Base-by-base conservation (phyloP, 2,329 filamentous ascomycete genomes). In the Colletotrichum karsti region DNA sequence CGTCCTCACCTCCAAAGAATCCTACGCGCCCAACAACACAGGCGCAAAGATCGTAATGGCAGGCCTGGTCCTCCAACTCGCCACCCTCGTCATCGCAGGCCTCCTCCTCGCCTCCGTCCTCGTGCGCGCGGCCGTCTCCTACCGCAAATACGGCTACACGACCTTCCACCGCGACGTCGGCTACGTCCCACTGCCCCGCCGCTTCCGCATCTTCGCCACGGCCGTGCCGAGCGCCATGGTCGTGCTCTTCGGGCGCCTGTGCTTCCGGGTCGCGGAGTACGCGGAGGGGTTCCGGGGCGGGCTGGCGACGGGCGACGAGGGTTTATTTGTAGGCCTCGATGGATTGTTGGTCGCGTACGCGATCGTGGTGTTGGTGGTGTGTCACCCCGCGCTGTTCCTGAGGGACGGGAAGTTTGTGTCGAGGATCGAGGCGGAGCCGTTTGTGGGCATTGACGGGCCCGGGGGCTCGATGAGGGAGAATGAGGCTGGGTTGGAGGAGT, bases 241-340 rank as follows among this genome's bases (percentile, higher is more conserved):
- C 13, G 73, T 73, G 44, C 54, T 77, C 30, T 68, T 77, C 4
- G 73, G 68, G 3, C 72, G 77, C 15, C 66, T 72, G 48, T 69
- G 72, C 5, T 78, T 76, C 67, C 72, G 75, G 20, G 63, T 70
- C 3, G 72, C 76, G 26, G 64, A 76, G 7, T 66, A 75, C n/a
- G 72, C 63, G 18, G 66, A 67, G 22, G 75, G 75, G 0, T 58
- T 77, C n/a, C 67, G 71, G 2, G 73, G 76, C 7, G 58, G 63
- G 20, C 69, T 72, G 10, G 76, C 72, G 18, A 72, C 69, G 33
- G 72, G 71, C 46, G 73, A 76, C 37, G 68, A 72, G 18, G 66
- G 66, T 2, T 55, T 77, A 5, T 79, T 77, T 46, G 64, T 75
- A 9, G 72, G 72, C 1, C 70, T 77, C 6, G 76, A 79, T n/a